Evolutionary conservation across 768 basidiomycete genomes (phyloP), one percentile per base, ranked within the genome.

Genomic region (Boletus speciosus): DNA sequence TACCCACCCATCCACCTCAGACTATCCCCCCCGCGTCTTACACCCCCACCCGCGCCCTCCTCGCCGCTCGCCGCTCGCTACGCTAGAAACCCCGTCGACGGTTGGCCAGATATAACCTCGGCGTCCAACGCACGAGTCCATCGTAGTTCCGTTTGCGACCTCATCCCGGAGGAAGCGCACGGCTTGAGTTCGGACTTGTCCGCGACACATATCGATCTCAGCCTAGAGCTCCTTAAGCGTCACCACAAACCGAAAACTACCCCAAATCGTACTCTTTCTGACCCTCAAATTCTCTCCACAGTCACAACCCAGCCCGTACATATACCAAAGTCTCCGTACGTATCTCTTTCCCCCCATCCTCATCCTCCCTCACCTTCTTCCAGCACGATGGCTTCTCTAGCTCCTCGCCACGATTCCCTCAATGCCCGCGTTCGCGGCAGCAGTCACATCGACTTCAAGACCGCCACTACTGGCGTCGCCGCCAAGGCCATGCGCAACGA

Each of bases 401-500:
- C 84, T 71, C 86, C 85, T 49, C 80, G 83, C 61, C 72, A 71
- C 65, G 86, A 90, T 59, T 80, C 86, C 54, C 76, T 87, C 81
- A 83, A 79, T 61, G 78, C 83, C 66, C 85, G 88, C 58, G 82
- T 81, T 51, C 84, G 89, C 55, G 89, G 89, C 61, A 82, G 84
- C 51, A 84, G 82, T 62, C 88, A 91, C 71, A 86, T 91, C 77
- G 90, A 98, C 76, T 96, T 96, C 84, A 94, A 95, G 80, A 95
- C 93, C n/a, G 96, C 96, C 59, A 95, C 84, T 49, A 94, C 93
- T 50, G 93, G 92, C 61, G 87, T 94, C 60, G 88, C 91, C 27
- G 89, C 91, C 61, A 98, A 97, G 78, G 80, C 93, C 52, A 98
- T 98, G 96, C 86, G 93, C 78, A 97, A 98, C 71, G 97, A 98